phyloP scores from a whole-genome alignment of 2,329 filamentous ascomycete genomes.

The Dothiorella sarmentorum region DNA sequence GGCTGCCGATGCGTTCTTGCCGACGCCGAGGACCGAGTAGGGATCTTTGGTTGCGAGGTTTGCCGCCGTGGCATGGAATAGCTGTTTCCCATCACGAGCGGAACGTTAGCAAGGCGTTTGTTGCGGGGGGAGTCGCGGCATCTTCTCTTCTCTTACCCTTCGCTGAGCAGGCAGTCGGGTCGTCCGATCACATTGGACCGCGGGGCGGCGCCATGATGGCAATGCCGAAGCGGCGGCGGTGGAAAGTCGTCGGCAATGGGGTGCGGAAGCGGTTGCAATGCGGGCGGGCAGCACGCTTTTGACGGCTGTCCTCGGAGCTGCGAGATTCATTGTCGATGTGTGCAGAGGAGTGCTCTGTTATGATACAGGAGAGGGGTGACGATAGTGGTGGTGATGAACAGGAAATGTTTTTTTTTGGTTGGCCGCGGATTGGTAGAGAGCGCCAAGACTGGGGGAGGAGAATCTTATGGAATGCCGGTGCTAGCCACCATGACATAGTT shows the following conservation, averaged over 20 bases:
- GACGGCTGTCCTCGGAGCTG: constrained; percentile 26
- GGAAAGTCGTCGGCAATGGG: constrained; percentile 12
- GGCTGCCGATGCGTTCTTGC: constrained; percentile 71
- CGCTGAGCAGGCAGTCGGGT: constrained; percentile 26
- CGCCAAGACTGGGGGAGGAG: constrained; percentile 4
- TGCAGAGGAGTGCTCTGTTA: background rate
- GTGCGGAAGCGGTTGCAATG: constrained; percentile 30
- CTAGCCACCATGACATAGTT: constrained; percentile 1
- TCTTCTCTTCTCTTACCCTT: constrained; percentile 27
- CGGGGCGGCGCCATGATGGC: constrained; percentile 11
- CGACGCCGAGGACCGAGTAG: constrained; percentile 81
- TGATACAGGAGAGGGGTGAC: background rate
- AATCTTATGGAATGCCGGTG: constrained; percentile 6
- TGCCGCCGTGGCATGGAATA: constrained; percentile 49
- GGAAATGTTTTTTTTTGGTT: background rate
- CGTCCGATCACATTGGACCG: background rate
- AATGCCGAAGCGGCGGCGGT: constrained; percentile 7
- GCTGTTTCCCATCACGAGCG: constrained; percentile 23
- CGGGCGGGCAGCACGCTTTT: constrained; percentile 22
- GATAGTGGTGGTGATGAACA: background rate
- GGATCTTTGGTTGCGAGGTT: constrained; percentile 66
- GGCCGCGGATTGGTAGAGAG: background rate
- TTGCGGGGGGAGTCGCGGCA: background rate
- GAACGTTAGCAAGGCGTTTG: background rate
- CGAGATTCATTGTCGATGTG: constrained; percentile 32